Percentiles rank a stretch among this genome's conserved stretches.
phyloP scores from a whole-genome alignment of 169 alveolate species.

The Toxoplasma gondii region DNA sequence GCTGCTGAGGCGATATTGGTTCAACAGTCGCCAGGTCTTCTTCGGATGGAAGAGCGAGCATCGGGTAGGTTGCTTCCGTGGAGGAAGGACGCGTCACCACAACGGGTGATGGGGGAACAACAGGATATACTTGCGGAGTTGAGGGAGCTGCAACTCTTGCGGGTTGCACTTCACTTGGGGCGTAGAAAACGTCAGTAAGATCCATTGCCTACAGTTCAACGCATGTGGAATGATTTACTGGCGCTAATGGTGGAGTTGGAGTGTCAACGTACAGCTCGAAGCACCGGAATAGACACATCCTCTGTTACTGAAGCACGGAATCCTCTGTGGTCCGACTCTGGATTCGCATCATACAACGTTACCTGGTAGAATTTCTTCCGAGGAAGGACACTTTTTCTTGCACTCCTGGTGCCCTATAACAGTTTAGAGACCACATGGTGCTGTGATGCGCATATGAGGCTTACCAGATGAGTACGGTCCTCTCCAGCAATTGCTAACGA shows the following conservation, averaged over 20 bases:
- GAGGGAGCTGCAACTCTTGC: neutral
- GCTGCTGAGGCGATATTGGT: conserved; percentile 13
- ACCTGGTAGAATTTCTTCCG: conserved; percentile 12
- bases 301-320: neutral
- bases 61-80: neutral
- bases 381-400: conserved; percentile 25
- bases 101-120: neutral
- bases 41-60: conserved; percentile 5
- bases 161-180: neutral
- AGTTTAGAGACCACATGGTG: neutral
- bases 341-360: neutral
- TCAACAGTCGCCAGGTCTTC: neutral
- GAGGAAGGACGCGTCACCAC: neutral
- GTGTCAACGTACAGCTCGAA: conserved; percentile 4
- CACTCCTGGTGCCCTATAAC: neutral
- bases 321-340: neutral
- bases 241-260: neutral
- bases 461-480: conserved; percentile 34
- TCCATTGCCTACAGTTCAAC: conserved; percentile 9
- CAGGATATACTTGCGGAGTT: neutral
- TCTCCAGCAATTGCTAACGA: conserved; percentile 1
- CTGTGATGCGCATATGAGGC: neutral
- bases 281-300: conserved; percentile 33
- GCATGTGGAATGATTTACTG: neutral
- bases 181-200: neutral